Conservation (phyloP, 192 early-diverging fungal species). For the Rhizophlyctis rosea region DNA sequence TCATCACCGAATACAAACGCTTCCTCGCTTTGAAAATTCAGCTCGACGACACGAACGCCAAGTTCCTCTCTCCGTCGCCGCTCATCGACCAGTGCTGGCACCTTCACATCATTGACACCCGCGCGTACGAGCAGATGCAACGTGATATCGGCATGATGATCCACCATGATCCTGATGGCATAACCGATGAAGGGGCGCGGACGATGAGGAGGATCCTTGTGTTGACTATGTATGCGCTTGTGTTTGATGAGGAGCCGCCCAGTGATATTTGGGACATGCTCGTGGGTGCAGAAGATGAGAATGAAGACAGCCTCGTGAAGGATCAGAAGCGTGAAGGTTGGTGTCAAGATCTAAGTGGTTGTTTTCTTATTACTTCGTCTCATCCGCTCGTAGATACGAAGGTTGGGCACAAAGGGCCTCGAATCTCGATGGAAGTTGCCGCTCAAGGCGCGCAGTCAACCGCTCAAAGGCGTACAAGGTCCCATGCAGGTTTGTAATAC, state of each 20-base stretch:
- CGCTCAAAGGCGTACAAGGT: no score
- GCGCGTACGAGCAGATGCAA: not conserved
- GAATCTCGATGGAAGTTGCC: no score
- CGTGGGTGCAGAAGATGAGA: no score
- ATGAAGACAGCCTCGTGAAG: no score
- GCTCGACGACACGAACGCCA: conserved; percentile 2
- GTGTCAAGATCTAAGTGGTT: no score
- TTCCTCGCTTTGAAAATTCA: conserved; percentile 4
- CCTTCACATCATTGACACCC: conserved; percentile 2
- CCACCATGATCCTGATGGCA: conserved; percentile 3
- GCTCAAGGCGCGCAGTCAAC: no score
- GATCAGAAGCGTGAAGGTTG: no score
- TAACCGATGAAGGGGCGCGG: not conserved
- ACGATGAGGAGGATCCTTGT: not conserved
- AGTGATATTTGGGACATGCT: no score
- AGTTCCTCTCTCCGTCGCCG: not conserved
- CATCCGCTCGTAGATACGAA: no score
- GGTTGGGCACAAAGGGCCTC: no score
- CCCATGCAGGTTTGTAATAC: no score
- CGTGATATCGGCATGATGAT: not conserved
- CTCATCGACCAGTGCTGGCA: conserved; percentile 3
- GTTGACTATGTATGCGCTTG: not conserved
- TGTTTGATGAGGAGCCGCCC: not conserved
- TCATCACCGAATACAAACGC: not conserved
- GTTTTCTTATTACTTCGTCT: no score